Base-by-base conservation (phyloP, 2,329 filamentous ascomycete genomes). In the Pseudogymnoascus sp. region DNA sequence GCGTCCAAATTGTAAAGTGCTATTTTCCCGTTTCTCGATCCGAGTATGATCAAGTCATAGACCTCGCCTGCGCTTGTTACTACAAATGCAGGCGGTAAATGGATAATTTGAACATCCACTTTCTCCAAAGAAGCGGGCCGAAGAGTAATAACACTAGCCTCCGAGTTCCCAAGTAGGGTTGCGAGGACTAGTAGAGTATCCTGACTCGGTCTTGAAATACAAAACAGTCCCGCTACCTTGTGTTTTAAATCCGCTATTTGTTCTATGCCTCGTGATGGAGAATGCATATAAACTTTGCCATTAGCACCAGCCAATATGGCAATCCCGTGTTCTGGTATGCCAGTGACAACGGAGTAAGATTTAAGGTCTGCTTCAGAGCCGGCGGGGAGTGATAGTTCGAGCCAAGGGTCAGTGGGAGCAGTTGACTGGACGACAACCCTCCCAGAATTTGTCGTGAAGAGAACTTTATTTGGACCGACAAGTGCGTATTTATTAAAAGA, bases 401-500 rank as follows among this genome's bases (percentile, higher is more conserved):
- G 67, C 63, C 73, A 75, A 10, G 31, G 26, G 2, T 69, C 31
- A 29, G 42, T 10, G n/a, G 45, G n/a, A 4, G 60, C 60, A 14
- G 71, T 66, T 0, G 73, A 70, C 1, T 79, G 80, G 0, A 82
- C 66, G 4, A 88, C 76, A 0, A 90, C 71, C 16, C 81, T 79
- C 0, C 89, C 89, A 37, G 82, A 81, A 0, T 81, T 85, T 0
- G 86, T 87, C 0, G 80, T 81, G 3, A 83, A 16, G 91, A 72
- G 2, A 90, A 70, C 1, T 75, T 73, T 3, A 77, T 72, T 2
- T 81, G 74, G 18, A n/a, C 34, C 59, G 2, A 89, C 71, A 64
- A 90, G 89, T 23, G 83, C 81, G 69, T 89, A 91, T 47, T 83
- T 80, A 63, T 84, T 82, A 64, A 89, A 83, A 8, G 76, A 73